These are phyloP conservation scores for Ascochyta clinopodiicola DNA, from an alignment of 2,329 filamentous ascomycete genomes.

Conservation along the genomic window DNA sequence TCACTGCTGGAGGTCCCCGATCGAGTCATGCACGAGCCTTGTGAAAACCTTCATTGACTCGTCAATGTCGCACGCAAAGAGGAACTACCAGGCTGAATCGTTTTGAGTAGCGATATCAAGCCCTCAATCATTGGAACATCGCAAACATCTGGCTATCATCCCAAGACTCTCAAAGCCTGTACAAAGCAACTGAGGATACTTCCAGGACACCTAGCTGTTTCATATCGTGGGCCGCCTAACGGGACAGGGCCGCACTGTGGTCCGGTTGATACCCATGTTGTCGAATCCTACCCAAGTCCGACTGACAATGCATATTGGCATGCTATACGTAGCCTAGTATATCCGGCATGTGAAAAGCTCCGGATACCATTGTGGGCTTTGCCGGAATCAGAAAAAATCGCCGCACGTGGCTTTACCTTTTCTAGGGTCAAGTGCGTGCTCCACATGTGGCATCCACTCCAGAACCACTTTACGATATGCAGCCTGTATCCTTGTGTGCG, in stretches of 20 bases:
- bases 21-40: constrained; percentile 1
- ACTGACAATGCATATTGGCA: background rate
- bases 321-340: background rate
- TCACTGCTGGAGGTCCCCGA: background rate
- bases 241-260: constrained; percentile 3
- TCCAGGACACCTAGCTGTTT: constrained; percentile 1
- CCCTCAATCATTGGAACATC: background rate
- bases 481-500: background rate
- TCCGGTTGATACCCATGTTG: background rate
- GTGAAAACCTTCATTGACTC: background rate
- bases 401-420: background rate
- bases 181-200: too few species aligned
- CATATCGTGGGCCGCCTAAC: constrained; percentile 4
- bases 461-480: constrained; percentile 7
- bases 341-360: background rate
- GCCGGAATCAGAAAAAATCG: constrained; percentile 1
- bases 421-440: background rate
- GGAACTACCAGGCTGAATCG: too few species aligned
- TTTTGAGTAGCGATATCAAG: background rate
- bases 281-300: background rate
- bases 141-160: too few species aligned
- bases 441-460: constrained; percentile 6
- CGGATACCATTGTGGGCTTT: background rate
- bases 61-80: background rate
- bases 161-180: too few species aligned